Percentiles rank a stretch among this genome's conserved stretches.
Evolutionary conservation across 2,329 filamentous ascomycete species (phyloP).

Genomic region (Pestalotiopsis sp.): DNA sequence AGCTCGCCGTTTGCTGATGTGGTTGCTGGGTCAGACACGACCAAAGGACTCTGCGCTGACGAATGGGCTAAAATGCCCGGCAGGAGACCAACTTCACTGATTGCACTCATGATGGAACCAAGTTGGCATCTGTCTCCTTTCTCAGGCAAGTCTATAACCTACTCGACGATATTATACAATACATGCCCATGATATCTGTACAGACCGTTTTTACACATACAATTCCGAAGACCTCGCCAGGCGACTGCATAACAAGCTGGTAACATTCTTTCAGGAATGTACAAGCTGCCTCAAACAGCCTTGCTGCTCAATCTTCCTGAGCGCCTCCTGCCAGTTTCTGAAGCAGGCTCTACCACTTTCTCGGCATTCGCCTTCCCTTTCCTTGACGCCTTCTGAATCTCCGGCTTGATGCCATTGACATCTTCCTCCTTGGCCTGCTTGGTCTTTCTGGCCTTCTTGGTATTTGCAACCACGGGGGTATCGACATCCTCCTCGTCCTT

Average conservation of each 20-base stretch:
- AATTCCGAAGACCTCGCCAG: background rate
- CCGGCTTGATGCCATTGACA: background rate
- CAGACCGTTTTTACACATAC: background rate
- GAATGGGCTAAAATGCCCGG: too few relatives aligned
- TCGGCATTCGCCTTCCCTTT: conserved; percentile 18
- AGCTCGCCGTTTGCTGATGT: too few relatives aligned
- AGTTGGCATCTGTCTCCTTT: too few relatives aligned
- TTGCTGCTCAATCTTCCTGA: conserved; percentile 24
- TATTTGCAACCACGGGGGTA: conserved; percentile 16
- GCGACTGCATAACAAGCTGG: background rate
- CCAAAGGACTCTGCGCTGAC: too few relatives aligned
- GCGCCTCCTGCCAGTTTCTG: conserved; percentile 25
- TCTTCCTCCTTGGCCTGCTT: conserved; percentile 5
- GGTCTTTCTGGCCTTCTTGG: conserved; percentile 20
- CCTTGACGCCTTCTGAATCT: background rate
- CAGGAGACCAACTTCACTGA: too few relatives aligned
- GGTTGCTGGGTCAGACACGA: too few relatives aligned
- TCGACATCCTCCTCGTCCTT: conserved; percentile 27
- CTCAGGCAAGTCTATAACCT: too few relatives aligned
- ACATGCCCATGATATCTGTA: background rate
- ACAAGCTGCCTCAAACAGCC: background rate
- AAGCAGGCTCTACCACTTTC: conserved; percentile 21
- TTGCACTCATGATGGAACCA: too few relatives aligned
- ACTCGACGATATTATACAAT: background rate
- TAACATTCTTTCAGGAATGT: background rate